These are phyloP conservation scores for Conidiobolus incongruus DNA, from an alignment of 371 early-diverging fungal genomes.

Conservation along the genomic window DNA sequence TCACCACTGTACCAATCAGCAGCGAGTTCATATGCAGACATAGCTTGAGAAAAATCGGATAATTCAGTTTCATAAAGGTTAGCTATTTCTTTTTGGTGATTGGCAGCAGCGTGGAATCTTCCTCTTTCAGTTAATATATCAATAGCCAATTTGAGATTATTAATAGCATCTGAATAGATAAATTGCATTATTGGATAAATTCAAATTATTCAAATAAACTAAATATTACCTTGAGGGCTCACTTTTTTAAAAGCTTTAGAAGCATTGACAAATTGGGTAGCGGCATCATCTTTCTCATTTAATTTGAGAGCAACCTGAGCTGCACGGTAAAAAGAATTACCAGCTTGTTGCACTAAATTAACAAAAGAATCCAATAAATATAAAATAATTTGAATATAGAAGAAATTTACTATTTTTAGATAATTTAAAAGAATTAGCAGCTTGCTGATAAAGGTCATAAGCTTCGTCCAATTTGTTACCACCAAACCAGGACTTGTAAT, in stretches of 20 bases:
- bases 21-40: conserved; percentile 69
- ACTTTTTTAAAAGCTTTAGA: conserved; percentile 67
- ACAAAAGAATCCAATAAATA: background rate
- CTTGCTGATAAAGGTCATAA: conserved; percentile 69
- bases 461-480: conserved; percentile 81
- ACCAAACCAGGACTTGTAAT: conserved; percentile 60
- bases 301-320: conserved; percentile 43
- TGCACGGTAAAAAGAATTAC: conserved; percentile 65
- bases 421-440: conserved; percentile 76
- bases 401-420: conserved; percentile 59
- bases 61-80: conserved; percentile 78
- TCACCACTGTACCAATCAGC: conserved; percentile 79
- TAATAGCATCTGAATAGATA: conserved; percentile 35
- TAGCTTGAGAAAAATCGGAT: conserved; percentile 52
- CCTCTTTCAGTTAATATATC: conserved; percentile 52
- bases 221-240: conserved; percentile 38
- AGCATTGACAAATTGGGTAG: conserved; percentile 60
- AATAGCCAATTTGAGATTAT: conserved; percentile 45
- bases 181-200: no score
- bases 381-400: background rate
- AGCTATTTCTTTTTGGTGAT: conserved; percentile 82
- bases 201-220: no score
- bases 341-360: conserved; percentile 77
- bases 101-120: conserved; percentile 78
- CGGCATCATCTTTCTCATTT: conserved; percentile 61